A percentile compares a stretch with the other conserved stretches of the same genome.
phyloP scores from a whole-genome alignment of 169 alveolate species.

The Plasmodium vivax region DNA sequence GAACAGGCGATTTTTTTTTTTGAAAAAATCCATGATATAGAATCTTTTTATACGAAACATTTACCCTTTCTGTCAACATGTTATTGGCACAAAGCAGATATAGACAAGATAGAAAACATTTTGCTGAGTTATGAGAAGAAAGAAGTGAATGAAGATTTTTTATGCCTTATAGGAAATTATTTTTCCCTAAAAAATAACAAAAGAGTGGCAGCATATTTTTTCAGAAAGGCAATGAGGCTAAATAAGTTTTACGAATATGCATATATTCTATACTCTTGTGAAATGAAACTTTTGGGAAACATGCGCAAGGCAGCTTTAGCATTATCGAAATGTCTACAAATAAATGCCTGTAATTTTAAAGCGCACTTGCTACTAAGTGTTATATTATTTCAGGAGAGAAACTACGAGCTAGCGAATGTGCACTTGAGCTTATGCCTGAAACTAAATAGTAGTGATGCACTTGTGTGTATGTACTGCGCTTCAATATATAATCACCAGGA shows the following conservation, averaged over 20 bases:
- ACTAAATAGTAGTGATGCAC: constrained; percentile 26
- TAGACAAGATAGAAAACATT: constrained; percentile 40
- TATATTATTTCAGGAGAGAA: constrained; percentile 41
- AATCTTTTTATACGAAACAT: constrained; percentile 41
- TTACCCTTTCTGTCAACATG: constrained; percentile 66
- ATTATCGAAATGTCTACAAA: constrained; percentile 40
- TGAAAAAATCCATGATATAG: constrained; percentile 47
- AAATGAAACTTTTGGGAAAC: constrained; percentile 42
- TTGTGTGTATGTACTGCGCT: constrained; percentile 62
- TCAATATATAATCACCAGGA: constrained; percentile 36
- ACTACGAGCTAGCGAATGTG: constrained; percentile 24
- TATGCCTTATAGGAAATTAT: constrained; percentile 69
- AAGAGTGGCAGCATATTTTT: constrained; percentile 21
- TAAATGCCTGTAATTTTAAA: constrained; percentile 62
- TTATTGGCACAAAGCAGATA: constrained; percentile 38
- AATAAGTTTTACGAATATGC: constrained; percentile 65
- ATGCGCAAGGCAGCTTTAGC: constrained; percentile 45
- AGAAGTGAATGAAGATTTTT: constrained; percentile 53
- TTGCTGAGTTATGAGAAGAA: constrained; percentile 44
- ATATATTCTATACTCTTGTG: constrained; percentile 65
- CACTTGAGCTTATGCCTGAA: constrained; percentile 68
- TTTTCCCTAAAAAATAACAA: constrained; percentile 69
- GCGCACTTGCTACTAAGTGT: constrained; percentile 58
- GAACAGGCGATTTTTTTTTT: constrained; percentile 28
- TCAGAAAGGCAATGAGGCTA: constrained; percentile 36